These are phyloP conservation scores for Achaetomiella virescens DNA, from an alignment of 495 filamentous ascomycete genomes.

Conservation along the genomic window DNA sequence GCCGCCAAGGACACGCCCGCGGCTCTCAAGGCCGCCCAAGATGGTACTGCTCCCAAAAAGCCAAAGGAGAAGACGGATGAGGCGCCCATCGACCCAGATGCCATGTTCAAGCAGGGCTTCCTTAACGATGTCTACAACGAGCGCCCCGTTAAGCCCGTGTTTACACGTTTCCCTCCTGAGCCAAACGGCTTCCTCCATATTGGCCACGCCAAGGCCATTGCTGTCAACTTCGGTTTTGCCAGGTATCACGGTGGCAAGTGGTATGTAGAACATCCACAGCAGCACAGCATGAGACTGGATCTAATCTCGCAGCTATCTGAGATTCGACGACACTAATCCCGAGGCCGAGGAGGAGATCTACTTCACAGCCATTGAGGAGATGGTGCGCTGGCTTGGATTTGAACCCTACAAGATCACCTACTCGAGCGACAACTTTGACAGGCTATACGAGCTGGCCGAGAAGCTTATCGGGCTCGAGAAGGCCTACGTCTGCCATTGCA, in stretches of 20 bases:
- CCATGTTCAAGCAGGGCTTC: conserved; percentile 83
- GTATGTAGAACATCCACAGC: conserved; percentile 22
- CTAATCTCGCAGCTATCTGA: conserved; percentile 44
- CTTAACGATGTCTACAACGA: conserved; percentile 74
- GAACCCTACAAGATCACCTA: conserved; percentile 73
- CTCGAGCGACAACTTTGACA: conserved; percentile 74
- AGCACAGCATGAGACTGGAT: not conserved
- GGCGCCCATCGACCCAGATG: conserved; percentile 53
- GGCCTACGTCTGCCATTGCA: conserved; percentile 63
- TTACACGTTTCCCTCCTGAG: conserved; percentile 89
- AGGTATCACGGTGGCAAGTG: conserved; percentile 71
- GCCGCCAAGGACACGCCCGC: conserved; percentile 4
- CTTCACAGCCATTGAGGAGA: conserved; percentile 71
- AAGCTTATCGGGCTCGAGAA: conserved; percentile 69
- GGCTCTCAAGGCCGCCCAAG: conserved; percentile 15
- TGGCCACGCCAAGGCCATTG: conserved; percentile 86
- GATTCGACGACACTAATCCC: conserved; percentile 81
- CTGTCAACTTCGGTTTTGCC: conserved; percentile 95
- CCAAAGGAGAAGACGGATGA: conserved; percentile 41
- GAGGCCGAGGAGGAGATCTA: conserved; percentile 76
- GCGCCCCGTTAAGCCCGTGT: conserved; percentile 56
- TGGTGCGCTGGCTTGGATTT: conserved; percentile 78
- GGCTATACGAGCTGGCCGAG: conserved; percentile 81
- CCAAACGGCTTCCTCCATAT: conserved; percentile 80
- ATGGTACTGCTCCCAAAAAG: conserved; percentile 36